Base-by-base conservation (phyloP, 768 basidiomycete species). In the Macrolepiota albuminosa region DNA sequence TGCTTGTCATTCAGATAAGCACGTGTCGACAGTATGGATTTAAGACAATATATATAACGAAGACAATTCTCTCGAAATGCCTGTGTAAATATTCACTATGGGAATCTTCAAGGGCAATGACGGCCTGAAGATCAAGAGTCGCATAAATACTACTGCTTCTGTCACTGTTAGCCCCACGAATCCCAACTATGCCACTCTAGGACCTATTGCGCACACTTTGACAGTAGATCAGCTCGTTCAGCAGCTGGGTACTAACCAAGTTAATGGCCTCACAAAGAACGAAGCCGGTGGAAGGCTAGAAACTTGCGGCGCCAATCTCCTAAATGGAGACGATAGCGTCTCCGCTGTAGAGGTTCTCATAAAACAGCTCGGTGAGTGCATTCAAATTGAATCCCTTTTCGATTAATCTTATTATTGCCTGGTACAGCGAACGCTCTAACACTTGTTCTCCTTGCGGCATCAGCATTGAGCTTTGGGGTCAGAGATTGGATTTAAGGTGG, bases 381-480 rank as follows among this genome's bases (percentile, higher is more conserved):
- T 34, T 21, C 21, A 21, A 21, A 21, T 39, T 10, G 4, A 49
- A 36, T 46, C 11, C 26, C 45, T 55, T 24, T 46, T 49, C 11
- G 16, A 6, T n/a, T 9, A 3, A 40, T 21, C 26, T 51, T 4
- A 42, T 61, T 21, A 21, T 8, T 29, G 6, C 37, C 18, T 18
- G 36, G 37, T 52, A 21, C 49, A 75, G 78, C 78, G 24, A 80
- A 81, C 63, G 79, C 78, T 1, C 68, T 80, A 54, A 75, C 71
- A 36, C 56, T 75, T 2, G 72, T 74, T 6, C 63, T 76, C 11
- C 52, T 74, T 13, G 74, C 71, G 10, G 76, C 77, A 6, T 72
- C 84, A 68, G 79, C 78, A 4, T 33, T 85, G 9, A 82, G 81
- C 8, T 82, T 85, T 63, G 83, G 79, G 58, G 81, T 82, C 31